Conservation (phyloP, 139 green algal species). For the Bryopsis sp. region DNA sequence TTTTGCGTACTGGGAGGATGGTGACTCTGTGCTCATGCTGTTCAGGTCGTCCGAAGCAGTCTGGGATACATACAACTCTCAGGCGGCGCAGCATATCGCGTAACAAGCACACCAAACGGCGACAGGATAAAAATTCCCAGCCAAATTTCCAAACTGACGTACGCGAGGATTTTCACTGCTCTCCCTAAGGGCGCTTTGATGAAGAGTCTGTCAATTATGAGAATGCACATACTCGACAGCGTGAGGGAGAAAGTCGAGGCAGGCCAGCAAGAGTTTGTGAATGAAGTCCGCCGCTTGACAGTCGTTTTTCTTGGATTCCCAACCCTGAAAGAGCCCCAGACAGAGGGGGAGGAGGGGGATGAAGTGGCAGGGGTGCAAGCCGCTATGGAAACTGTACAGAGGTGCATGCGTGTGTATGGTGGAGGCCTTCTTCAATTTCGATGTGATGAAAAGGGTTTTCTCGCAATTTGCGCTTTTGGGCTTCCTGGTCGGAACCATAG, state of each 20-base stretch:
- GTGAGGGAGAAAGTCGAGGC: slow-evolving; percentile 55
- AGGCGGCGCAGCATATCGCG: neutral
- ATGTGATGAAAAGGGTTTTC: slow-evolving; percentile 82
- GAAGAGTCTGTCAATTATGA: slow-evolving; percentile 39
- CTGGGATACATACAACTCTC: neutral
- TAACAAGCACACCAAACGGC: slow-evolving; percentile 12
- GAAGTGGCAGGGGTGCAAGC: slow-evolving; percentile 44
- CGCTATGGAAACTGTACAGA: slow-evolving; percentile 47
- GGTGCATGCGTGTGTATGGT: slow-evolving; percentile 50
- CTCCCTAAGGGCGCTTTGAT: too few relatives aligned
- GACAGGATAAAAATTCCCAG: too few relatives aligned
- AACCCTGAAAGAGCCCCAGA: too few relatives aligned
- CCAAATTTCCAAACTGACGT: too few relatives aligned
- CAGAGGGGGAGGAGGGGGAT: neutral
- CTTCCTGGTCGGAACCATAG: slow-evolving; percentile 62
- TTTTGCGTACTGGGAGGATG: too few relatives aligned
- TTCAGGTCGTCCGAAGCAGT: too few relatives aligned
- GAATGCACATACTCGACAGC: slow-evolving; percentile 61
- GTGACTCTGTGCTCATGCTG: too few relatives aligned
- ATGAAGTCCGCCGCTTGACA: slow-evolving; percentile 63
- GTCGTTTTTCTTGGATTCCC: slow-evolving; percentile 83
- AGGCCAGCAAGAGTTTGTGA: slow-evolving; percentile 65
- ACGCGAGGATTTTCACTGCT: too few relatives aligned
- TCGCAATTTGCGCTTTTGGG: slow-evolving; percentile 72
- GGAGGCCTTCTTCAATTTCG: slow-evolving; percentile 72